Evolutionary conservation across 352 stramenopile species (phyloP).

Genomic region (Globisporangium mamillatum): DNA sequence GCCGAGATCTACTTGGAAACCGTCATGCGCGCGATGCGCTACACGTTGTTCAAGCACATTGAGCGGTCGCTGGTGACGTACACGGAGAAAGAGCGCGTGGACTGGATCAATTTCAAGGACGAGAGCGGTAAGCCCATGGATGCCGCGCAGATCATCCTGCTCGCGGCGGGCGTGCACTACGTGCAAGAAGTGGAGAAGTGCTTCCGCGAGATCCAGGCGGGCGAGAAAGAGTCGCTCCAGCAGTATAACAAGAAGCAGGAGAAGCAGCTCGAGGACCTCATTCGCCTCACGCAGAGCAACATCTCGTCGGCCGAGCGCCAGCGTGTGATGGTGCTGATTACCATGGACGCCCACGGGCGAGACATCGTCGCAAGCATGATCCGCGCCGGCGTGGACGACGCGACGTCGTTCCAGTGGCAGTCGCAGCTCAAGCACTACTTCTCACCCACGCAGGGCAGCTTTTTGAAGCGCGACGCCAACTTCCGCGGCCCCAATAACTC

Average conservation of each 20-base stretch:
- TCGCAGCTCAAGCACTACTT: constrained; percentile 96
- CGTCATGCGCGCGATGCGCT: constrained; percentile 92
- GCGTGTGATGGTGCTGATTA: constrained; percentile 95
- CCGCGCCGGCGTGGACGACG: constrained; percentile 80
- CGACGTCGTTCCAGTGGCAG: constrained; percentile 92
- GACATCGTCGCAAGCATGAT: constrained; percentile 97
- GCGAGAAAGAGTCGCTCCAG: constrained; percentile 84
- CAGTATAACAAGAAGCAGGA: constrained; percentile 93
- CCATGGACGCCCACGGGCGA: constrained; percentile 93
- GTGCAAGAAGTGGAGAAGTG: constrained; percentile 89
- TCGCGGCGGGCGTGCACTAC: constrained; percentile 92
- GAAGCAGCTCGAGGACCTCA: constrained; percentile 93
- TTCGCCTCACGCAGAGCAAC: constrained; percentile 89
- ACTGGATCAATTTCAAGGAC: constrained; percentile 97
- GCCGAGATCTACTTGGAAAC: constrained; percentile 97
- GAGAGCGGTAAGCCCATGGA: constrained; percentile 84
- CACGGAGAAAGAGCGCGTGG: constrained; percentile 85
- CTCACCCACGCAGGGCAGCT: constrained; percentile 81
- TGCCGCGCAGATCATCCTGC: constrained; percentile 94
- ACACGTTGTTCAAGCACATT: constrained; percentile 94
- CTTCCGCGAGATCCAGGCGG: constrained; percentile 71
- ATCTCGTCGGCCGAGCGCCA: constrained; percentile 91
- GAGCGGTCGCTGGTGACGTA: constrained; percentile 91
- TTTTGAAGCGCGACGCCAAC: constrained; percentile 89
- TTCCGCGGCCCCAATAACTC: constrained; percentile 82